Conservation (phyloP, 2,329 filamentous ascomycete genomes). For the Fusarium pininemorale region DNA sequence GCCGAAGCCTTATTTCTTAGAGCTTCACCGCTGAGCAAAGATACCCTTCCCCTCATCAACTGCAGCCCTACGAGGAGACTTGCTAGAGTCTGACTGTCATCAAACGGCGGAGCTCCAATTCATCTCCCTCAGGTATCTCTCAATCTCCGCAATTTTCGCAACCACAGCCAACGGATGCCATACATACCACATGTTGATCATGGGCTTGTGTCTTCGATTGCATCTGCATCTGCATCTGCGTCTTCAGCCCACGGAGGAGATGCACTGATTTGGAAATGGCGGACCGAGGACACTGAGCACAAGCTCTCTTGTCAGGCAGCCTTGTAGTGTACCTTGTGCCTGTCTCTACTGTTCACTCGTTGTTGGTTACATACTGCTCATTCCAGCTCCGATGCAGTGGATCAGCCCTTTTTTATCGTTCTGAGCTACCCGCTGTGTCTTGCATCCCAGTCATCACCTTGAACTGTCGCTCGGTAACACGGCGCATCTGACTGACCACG, state of each 20-base stretch:
- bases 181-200: background rate
- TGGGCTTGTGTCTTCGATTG: background rate
- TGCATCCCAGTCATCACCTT: slow-evolving; percentile 30
- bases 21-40: slow-evolving; percentile 39
- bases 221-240: slow-evolving; percentile 12
- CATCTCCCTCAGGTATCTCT: background rate
- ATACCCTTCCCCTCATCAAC: slow-evolving; percentile 9
- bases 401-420: slow-evolving; percentile 14
- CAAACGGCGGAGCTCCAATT: slow-evolving; percentile 7
- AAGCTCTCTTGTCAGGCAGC: slow-evolving; percentile 18
- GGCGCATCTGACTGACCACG: background rate
- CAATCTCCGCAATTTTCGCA: slow-evolving; percentile 9
- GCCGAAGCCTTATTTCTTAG: slow-evolving; percentile 36
- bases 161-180: slow-evolving; percentile 3
- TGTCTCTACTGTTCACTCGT: background rate
- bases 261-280: slow-evolving; percentile 34
- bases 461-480: slow-evolving; percentile 13
- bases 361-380: background rate
- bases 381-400: slow-evolving; percentile 32
- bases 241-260: slow-evolving; percentile 28
- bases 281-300: slow-evolving; percentile 12
- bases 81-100: background rate
- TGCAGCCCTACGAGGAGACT: slow-evolving; percentile 39
- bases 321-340: slow-evolving; percentile 9
- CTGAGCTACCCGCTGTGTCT: slow-evolving; percentile 21